A percentile compares a stretch with the other conserved stretches of the same genome.
Evolutionary conservation across 169 alveolate species (phyloP).

Genomic region (Plasmodium malariae): DNA sequence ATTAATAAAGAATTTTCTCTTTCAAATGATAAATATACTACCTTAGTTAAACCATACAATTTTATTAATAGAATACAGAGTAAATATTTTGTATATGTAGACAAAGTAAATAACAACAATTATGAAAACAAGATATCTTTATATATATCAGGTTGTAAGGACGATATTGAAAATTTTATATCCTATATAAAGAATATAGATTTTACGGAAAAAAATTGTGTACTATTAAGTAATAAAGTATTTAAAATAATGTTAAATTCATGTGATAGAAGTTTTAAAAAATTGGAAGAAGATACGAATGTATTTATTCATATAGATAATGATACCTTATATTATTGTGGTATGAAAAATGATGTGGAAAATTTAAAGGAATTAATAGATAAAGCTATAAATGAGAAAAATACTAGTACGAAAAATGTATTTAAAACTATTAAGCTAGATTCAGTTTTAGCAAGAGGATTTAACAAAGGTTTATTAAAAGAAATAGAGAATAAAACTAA

Average conservation of each 20-base stretch:
- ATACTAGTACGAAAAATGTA: constrained; percentile 19
- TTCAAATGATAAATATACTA: constrained; percentile 43
- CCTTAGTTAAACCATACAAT: constrained; percentile 49
- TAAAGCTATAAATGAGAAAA: constrained; percentile 50
- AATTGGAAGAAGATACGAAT: constrained; percentile 70
- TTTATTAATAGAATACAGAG: constrained; percentile 30
- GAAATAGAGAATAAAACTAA: constrained; percentile 40
- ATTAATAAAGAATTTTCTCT: constrained; percentile 41
- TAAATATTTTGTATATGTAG: constrained; percentile 54
- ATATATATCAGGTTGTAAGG: constrained; percentile 39
- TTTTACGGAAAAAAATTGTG: constrained; percentile 44
- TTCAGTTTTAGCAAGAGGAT: constrained; percentile 60
- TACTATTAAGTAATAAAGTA: constrained; percentile 20
- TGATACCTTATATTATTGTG: constrained; percentile 58
- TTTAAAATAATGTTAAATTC: constrained; percentile 60
- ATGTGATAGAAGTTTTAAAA: constrained; percentile 50
- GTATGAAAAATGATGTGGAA: constrained; percentile 56
- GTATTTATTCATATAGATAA: constrained; percentile 59
- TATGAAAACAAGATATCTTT: constrained; percentile 25
- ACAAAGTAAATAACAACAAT: constrained; percentile 28
- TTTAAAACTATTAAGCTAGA: constrained; percentile 43
- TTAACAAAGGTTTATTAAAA: constrained; percentile 49
- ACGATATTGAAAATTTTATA: constrained; percentile 63
- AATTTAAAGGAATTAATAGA: constrained; percentile 57
- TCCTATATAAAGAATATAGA: constrained; percentile 19